Percentiles rank a stretch among this genome's conserved stretches.
These are phyloP conservation scores for Cystobasidium pallidum DNA, from an alignment of 1,284 basidiomycete genomes.

Conservation along the genomic window DNA sequence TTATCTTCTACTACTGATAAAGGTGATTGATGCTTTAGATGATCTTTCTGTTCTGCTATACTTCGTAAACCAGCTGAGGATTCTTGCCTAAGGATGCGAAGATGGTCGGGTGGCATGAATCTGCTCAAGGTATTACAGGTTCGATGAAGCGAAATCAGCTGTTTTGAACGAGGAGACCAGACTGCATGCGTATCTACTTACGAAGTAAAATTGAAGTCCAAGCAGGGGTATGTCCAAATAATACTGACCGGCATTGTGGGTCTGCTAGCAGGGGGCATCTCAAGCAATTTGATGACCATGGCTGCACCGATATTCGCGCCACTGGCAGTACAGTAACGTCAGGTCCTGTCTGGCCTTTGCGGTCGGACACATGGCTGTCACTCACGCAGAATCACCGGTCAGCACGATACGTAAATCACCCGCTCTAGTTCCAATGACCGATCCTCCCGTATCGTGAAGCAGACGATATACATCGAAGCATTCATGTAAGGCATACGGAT, in stretches of 20 bases:
- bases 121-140: too few relatives aligned
- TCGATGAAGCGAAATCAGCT: too few relatives aligned
- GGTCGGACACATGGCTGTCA: conserved; percentile 46
- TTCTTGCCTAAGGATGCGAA: conserved; percentile 76
- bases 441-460: conserved; percentile 77
- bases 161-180: too few relatives aligned
- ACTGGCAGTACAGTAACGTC: conserved; percentile 58
- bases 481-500: conserved; percentile 92
- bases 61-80: conserved; percentile 67
- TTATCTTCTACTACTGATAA: conserved; percentile 79
- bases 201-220: conserved; percentile 94
- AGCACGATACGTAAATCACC: conserved; percentile 70
- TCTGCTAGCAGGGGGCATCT: conserved; percentile 62
- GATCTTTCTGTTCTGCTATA: conserved; percentile 80
- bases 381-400: conserved; percentile 90
- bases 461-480: conserved; percentile 86
- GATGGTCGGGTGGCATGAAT: conserved; percentile 90
- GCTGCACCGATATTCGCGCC: conserved; percentile 82
- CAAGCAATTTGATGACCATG: conserved; percentile 79
- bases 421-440: conserved; percentile 72
- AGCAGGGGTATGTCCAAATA: conserved; percentile 69
- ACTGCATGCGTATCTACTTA: too few relatives aligned
- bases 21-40: conserved; percentile 69
- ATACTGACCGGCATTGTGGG: conserved; percentile 72
- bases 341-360: background rate